Conservation (phyloP, 306 rosid species). For the Cicer judaicum region DNA sequence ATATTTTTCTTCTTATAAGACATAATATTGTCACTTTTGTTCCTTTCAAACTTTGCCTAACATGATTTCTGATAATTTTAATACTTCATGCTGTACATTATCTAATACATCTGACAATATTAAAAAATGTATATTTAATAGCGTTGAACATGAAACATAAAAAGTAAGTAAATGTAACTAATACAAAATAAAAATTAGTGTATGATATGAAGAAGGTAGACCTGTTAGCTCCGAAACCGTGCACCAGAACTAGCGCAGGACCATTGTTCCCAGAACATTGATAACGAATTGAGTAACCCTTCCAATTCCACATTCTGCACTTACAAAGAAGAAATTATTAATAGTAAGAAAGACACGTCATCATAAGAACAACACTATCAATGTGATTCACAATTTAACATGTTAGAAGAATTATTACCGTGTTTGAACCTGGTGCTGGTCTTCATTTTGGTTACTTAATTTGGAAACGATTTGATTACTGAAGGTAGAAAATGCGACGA, state of each 20-base stretch:
- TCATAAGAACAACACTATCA: not conserved
- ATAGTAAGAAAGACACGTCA: not conserved
- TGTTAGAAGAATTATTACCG: slow-evolving; percentile 50
- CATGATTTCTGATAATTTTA: not conserved
- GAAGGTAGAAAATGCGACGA: slow-evolving; percentile 48
- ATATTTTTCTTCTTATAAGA: not conserved
- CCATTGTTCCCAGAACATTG: slow-evolving; percentile 74
- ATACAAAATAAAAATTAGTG: not conserved
- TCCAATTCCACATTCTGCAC: slow-evolving; percentile 85
- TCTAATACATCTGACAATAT: no score
- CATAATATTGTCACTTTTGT: not conserved
- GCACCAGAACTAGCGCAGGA: slow-evolving; percentile 80
- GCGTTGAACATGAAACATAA: not conserved
- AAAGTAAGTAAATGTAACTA: not conserved
- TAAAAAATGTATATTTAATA: no score
- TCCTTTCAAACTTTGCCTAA: not conserved
- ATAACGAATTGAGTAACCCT: slow-evolving; percentile 82
- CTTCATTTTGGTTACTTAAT: slow-evolving; percentile 37
- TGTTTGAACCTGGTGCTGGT: slow-evolving; percentile 57
- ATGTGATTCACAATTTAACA: not conserved
- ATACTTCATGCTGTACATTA: no score
- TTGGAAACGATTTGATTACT: slow-evolving; percentile 46
- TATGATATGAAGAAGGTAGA: slow-evolving; percentile 47
- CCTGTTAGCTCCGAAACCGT: slow-evolving; percentile 99
- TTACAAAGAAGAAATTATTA: not conserved